Evolutionary conservation across 2,329 filamentous ascomycete species (phyloP), one percentile per base, ranked within the genome.

Genomic region (Annulohypoxylon truncatum): DNA sequence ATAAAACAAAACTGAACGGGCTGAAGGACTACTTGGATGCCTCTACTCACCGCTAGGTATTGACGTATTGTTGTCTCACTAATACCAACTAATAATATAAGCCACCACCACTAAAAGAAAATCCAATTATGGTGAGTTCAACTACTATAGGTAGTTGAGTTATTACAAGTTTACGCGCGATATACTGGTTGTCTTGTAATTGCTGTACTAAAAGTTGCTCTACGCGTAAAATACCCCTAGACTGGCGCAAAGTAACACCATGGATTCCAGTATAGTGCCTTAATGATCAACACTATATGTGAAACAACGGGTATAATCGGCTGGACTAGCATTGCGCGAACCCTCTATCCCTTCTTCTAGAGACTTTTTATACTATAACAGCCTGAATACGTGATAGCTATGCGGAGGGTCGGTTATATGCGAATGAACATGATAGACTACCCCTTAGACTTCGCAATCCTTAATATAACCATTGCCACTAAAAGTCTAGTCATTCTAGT

Each of bases 141-240:
- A 28, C 24, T 6, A 6, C 13, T n/a, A n/a, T n/a, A n/a, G n/a
- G n/a, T 9, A 10, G 28, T 31, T n/a, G 22, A 46, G 13, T 35
- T n/a, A 35, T 7, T 35, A 35, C 13, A n/a, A 35, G 2, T 35
- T 33, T 29, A n/a, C 8, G 33, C 18, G 29, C n/a, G 31, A 40
- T 13, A n/a, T 58, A 24, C 54, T 15, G n/a, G 44, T 24, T 50
- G 44, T 40, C 55, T 18, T 40, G 44, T 12, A 28, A 58, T 58
- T 50, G 28, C 24, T 46, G 33, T 7, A 31, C 44, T 46, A 40
- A 59, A 59, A 18, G 22, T 9, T 44, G 33, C 15, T 15, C 9
- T 52, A 26, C 47, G 15, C 24, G 47, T 58, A 33, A 18, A 46
- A 28, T 7, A 26, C n/a, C 26, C 56, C 24, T 38, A 35, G 29